Conservation (phyloP, 169 alveolate species). For the Plasmodium gallinaceum region DNA sequence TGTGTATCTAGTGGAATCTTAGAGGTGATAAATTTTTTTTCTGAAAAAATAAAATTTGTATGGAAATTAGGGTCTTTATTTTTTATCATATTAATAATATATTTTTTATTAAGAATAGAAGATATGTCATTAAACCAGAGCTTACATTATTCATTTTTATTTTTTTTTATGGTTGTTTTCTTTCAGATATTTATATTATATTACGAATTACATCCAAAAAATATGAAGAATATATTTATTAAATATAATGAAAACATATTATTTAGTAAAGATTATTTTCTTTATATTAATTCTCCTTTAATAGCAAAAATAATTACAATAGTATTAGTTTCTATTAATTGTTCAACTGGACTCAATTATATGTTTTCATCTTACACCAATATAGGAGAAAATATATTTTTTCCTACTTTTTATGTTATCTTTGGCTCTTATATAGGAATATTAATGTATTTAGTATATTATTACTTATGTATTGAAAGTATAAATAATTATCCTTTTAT, state of each 20-base stretch:
- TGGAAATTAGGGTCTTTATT: conserved; percentile 15
- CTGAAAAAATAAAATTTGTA: conserved; percentile 11
- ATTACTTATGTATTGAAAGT: conserved; percentile 33
- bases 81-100: conserved; percentile 25
- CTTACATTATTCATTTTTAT: conserved; percentile 40
- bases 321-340: conserved; percentile 58
- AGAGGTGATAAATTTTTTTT: conserved; percentile 23
- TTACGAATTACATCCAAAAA: not conserved
- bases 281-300: conserved; percentile 29
- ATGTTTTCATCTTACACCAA: conserved; percentile 66
- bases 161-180: conserved; percentile 2
- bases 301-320: conserved; percentile 25
- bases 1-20: conserved; percentile 20
- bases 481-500: not conserved
- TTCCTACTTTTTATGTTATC: conserved; percentile 11
- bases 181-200: conserved; percentile 33
- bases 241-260: conserved; percentile 2
- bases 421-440: conserved; percentile 41
- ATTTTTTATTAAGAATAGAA: conserved; percentile 45
- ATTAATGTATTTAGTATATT: conserved; percentile 15
- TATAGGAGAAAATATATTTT: conserved; percentile 60
- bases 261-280: conserved; percentile 31
- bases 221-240: not conserved
- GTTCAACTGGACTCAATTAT: conserved; percentile 72
- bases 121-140: conserved; percentile 31